A percentile compares a stretch with the other conserved stretches of the same genome.
These are phyloP conservation scores for Nicotiana rustica DNA, from an alignment of 305 asterid genomes.

Conservation along the genomic window DNA sequence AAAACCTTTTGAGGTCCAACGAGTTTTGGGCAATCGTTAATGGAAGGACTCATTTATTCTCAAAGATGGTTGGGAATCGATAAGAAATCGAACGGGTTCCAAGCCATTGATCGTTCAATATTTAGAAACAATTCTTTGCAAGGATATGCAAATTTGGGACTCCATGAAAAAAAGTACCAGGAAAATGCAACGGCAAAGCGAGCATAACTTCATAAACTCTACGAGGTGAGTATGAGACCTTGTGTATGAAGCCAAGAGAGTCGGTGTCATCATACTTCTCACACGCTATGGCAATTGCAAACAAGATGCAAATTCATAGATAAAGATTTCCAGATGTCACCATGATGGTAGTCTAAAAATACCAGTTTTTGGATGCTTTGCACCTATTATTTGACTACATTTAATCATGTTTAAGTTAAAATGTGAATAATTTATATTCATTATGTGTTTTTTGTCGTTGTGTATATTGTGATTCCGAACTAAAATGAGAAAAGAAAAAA, in stretches of 20 bases:
- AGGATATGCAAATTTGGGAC: slow-evolving; percentile 28
- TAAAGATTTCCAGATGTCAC: no score
- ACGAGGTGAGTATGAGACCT: slow-evolving; percentile 4
- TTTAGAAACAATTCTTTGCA: slow-evolving; percentile 32
- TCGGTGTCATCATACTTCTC: neutral
- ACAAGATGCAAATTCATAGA: no score
- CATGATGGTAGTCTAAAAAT: no score
- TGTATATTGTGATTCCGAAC: no score
- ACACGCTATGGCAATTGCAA: no score
- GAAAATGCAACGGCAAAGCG: neutral
- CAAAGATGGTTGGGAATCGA: no score
- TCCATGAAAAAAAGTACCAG: slow-evolving; percentile 35
- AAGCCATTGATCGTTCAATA: slow-evolving; percentile 34
- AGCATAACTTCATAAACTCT: neutral
- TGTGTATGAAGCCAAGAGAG: slow-evolving; percentile 28
- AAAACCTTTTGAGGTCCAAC: slow-evolving; percentile 22
- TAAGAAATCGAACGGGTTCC: neutral
- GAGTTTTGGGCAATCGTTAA: neutral
- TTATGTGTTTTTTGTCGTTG: no score
- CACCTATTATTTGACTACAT: no score
- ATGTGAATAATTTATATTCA: no score
- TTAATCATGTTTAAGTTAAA: no score
- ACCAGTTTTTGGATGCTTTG: no score
- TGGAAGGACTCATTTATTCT: neutral
- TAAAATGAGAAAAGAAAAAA: no score